Evolutionary conservation across 768 basidiomycete species (phyloP), one percentile per base, ranked within the genome.

Genomic region (Calocybe gangraenosa): DNA sequence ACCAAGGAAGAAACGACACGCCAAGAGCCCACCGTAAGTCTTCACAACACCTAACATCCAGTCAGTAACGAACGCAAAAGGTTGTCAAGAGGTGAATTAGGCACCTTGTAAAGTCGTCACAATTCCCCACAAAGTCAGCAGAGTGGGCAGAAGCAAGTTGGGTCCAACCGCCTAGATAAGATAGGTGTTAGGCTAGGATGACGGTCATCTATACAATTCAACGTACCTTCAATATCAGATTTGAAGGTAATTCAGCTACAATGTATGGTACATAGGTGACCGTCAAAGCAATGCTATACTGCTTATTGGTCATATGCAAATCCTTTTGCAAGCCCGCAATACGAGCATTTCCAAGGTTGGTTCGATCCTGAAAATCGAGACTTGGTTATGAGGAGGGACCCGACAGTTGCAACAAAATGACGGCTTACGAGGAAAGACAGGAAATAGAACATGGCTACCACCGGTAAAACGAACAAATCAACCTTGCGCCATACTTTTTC

Each of bases 321-420:
- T 78, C 70, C 15, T 59, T 70, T 54, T 81, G 77, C 48, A 84
- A 58, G 9, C 82, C 81, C 8, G 80, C 81, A 5, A 82, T 69
- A n/a, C 74, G 69, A 33, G 80, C 82, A 49, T 82, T 82, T 21
- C 71, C 73, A 31, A 82, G 64, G 52, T 82, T 80, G 10, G 71
- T 75, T 43, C 78, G 68, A 51, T 77, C 75, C 74, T 75, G 47
- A 42, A 19, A 28, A 28, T 28, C 25, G 5, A 28, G 11, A 20
- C 2, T 14, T 30, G 8, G 34, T 32, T 17, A 8, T 13, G 23
- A 10, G 7, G 2, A 37, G 10, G 13, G 30, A 34, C 21, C 6
- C 19, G 35, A 15, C 25, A 18, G 13, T 28, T 25, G 5, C 84
- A 70, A 37, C 77, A 62, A 79, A 2, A 81, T 76, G 36, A 72